These are phyloP conservation scores for Sporisorium iseilematis-ciliati DNA, from an alignment of 1,284 basidiomycete genomes.

Conservation along the genomic window DNA sequence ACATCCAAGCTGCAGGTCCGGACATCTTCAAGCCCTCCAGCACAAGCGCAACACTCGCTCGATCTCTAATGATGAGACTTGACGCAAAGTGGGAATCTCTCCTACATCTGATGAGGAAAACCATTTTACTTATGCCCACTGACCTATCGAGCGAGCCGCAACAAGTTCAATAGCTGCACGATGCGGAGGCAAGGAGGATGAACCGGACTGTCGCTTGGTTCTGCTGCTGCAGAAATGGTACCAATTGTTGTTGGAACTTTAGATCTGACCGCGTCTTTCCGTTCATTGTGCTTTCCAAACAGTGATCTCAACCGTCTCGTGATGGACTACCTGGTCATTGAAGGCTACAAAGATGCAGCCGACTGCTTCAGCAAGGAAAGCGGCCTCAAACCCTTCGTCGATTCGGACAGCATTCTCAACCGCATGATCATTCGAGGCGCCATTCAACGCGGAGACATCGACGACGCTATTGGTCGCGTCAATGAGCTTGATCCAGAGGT, in stretches of 20 bases:
- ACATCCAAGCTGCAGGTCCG: neutral
- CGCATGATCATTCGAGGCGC: constrained; percentile 94
- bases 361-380: constrained; percentile 93
- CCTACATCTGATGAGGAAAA: constrained; percentile 73
- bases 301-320: constrained; percentile 95
- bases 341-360: constrained; percentile 95
- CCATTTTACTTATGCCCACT: constrained; percentile 72
- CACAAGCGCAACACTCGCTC: constrained; percentile 10
- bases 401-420: constrained; percentile 91
- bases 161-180: constrained; percentile 11
- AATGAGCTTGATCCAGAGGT: constrained; percentile 98
- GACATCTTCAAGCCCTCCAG: neutral
- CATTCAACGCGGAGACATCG: constrained; percentile 91
- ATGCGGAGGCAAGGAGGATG: neutral
- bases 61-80: constrained; percentile 72
- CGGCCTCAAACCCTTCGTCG: constrained; percentile 78
- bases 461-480: constrained; percentile 90
- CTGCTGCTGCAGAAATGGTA: neutral
- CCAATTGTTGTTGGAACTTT: neutral
- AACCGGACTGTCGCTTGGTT: neutral
- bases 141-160: constrained; percentile 59
- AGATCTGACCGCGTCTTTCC: constrained; percentile 14
- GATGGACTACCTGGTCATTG: constrained; percentile 97
- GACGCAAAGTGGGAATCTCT: constrained; percentile 76
- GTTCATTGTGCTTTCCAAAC: constrained; percentile 5